Percentiles rank a stretch among this genome's conserved stretches.
These are phyloP conservation scores for Musa troglodytarum DNA, from an alignment of 176 grass and related monocot genomes.

Conservation along the genomic window DNA sequence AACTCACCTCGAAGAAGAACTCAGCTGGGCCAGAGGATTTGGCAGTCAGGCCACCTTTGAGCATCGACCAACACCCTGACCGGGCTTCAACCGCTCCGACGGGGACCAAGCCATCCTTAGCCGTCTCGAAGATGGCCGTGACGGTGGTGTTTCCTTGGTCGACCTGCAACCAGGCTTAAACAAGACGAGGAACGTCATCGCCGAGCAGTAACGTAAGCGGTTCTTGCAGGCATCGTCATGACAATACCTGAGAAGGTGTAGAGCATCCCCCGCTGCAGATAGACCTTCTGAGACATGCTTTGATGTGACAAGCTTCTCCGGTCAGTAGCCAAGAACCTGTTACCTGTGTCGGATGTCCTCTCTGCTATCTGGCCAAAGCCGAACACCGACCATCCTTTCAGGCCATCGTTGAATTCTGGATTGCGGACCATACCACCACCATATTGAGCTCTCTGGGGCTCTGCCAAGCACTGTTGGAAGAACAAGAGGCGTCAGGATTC, in stretches of 20 bases:
- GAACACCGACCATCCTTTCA: slow-evolving; percentile 51
- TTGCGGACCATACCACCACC: slow-evolving; percentile 72
- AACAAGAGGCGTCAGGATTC: too few species aligned
- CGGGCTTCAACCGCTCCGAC: slow-evolving; percentile 38
- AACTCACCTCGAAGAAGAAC: slow-evolving; percentile 62
- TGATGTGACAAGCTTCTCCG: too few species aligned
- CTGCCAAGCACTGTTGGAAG: slow-evolving; percentile 56
- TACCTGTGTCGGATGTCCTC: too few species aligned
- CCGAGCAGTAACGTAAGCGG: not conserved
- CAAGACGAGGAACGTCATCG: not conserved
- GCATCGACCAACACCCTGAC: slow-evolving; percentile 77
- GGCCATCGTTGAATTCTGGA: slow-evolving; percentile 44
- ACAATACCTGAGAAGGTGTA: slow-evolving; percentile 20
- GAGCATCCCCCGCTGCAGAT: slow-evolving; percentile 52
- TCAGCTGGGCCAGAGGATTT: slow-evolving; percentile 40
- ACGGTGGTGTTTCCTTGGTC: slow-evolving; percentile 41
- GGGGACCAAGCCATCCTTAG: slow-evolving; percentile 30
- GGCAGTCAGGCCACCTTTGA: slow-evolving; percentile 80
- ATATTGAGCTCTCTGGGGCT: slow-evolving; percentile 56
- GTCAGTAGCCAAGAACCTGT: too few species aligned
- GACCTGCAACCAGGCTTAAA: slow-evolving; percentile 69
- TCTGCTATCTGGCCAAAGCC: too few species aligned
- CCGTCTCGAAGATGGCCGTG: slow-evolving; percentile 50
- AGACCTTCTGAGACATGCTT: too few species aligned
- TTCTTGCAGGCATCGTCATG: too few species aligned